These are phyloP conservation scores for Chrysoporthe cubensis DNA, from an alignment of 2,329 filamentous ascomycete genomes.

Conservation along the genomic window DNA sequence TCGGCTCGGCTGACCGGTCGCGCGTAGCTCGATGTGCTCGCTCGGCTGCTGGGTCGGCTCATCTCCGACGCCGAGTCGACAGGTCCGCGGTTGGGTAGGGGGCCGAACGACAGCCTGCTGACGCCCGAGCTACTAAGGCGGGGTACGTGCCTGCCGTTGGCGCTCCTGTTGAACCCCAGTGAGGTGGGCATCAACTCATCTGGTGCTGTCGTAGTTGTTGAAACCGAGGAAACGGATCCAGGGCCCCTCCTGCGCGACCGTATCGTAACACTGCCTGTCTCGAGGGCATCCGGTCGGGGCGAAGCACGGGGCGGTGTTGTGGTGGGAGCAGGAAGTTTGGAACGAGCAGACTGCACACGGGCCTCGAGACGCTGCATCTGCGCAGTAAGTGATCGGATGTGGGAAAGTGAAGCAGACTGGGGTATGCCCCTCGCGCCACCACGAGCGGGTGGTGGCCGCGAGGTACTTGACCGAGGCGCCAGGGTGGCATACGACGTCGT, in stretches of 20 bases:
- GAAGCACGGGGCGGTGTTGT: conserved; percentile 79
- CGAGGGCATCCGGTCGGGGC: conserved; percentile 60
- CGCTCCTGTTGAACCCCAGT: conserved; percentile 36
- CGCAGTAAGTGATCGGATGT: conserved; percentile 90
- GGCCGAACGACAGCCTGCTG: conserved; percentile 64
- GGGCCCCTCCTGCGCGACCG: conserved; percentile 71
- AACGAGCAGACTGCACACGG: conserved; percentile 86
- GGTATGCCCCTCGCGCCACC: conserved; percentile 55
- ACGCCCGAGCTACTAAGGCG: conserved; percentile 66
- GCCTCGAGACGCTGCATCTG: conserved; percentile 98
- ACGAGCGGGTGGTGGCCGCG: conserved; percentile 48
- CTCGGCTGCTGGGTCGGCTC: conserved; percentile 75
- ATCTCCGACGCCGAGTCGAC: conserved; percentile 45
- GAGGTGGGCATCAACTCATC: conserved; percentile 58
- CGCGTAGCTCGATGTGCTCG: conserved; percentile 62
- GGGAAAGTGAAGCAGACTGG: conserved; percentile 75
- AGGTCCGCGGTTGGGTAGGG: conserved; percentile 60
- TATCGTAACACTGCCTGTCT: conserved; percentile 56
- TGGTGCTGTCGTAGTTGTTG: conserved; percentile 41
- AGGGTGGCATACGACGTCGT: conserved; percentile 47
- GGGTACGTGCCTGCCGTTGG: conserved; percentile 53
- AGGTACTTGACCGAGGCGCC: conserved; percentile 50
- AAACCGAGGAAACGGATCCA: conserved; percentile 57
- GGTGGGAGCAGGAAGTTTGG: conserved; percentile 83
- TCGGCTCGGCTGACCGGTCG: conserved; percentile 59